These are phyloP conservation scores for Neofusicoccum umdonicola DNA, from an alignment of 2,329 filamentous ascomycete species.

Conservation along the genomic window DNA sequence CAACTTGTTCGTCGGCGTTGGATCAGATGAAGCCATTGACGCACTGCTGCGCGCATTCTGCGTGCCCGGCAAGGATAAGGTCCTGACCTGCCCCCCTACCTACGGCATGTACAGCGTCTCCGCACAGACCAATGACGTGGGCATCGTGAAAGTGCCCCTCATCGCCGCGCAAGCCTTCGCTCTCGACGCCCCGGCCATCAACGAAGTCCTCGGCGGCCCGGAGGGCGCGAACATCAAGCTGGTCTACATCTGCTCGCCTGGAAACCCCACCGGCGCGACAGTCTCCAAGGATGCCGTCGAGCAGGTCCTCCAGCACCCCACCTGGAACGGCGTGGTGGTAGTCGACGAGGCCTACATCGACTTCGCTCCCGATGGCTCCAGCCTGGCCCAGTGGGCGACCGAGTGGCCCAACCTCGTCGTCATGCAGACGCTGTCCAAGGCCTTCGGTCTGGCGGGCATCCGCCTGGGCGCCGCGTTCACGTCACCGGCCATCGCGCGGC, in stretches of 20 bases:
- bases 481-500: constrained; percentile 66
- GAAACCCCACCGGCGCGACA: constrained; percentile 84
- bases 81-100: constrained; percentile 91
- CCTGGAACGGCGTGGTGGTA: constrained; percentile 92
- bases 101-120: constrained; percentile 99
- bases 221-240: constrained; percentile 70
- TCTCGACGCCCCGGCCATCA: constrained; percentile 68
- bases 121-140: constrained; percentile 89
- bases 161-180: constrained; percentile 69
- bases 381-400: constrained; percentile 84
- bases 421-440: constrained; percentile 98
- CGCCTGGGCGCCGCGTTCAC: constrained; percentile 84
- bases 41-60: constrained; percentile 92
- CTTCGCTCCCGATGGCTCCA: constrained; percentile 76
- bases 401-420: constrained; percentile 96
- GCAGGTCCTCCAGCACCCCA: constrained; percentile 75
- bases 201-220: constrained; percentile 57
- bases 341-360: constrained; percentile 97
- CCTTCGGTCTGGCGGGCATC: constrained; percentile 93
- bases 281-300: constrained; percentile 73
- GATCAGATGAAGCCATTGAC: constrained; percentile 96
- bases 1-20: constrained; percentile 91
- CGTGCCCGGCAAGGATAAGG: constrained; percentile 78
- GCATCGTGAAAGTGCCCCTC: constrained; percentile 81
- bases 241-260: constrained; percentile 88